Conservation (phyloP, 805 yeast genomes). For the Torulaspora indica region DNA sequence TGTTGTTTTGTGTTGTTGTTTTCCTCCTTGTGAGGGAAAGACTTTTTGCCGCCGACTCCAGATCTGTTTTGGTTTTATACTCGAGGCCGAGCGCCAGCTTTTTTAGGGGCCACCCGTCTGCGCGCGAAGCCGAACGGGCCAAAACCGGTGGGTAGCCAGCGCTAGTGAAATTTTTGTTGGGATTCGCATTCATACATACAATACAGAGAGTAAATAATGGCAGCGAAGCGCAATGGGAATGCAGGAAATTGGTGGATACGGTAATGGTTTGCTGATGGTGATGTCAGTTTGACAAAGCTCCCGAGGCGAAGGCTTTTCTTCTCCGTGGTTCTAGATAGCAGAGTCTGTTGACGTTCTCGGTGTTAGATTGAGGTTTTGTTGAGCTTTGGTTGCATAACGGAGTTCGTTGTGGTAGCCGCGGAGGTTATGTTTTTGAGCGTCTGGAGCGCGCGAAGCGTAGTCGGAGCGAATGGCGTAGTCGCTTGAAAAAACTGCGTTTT, state of each 20-base stretch:
- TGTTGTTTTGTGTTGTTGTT: constrained; percentile 6
- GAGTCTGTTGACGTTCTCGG: background rate
- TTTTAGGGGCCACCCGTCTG: constrained; percentile 3
- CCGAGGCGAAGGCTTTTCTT: too few species aligned
- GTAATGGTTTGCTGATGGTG: background rate
- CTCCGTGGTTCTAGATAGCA: too few species aligned
- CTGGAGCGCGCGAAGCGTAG: background rate
- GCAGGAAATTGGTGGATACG: constrained; percentile 1
- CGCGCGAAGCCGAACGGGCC: background rate
- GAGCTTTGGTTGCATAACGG: constrained; percentile 2
- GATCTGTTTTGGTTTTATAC: constrained; percentile 5
- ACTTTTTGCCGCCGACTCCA: constrained; percentile 13
- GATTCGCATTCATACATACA: constrained; percentile 3
- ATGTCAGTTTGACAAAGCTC: background rate
- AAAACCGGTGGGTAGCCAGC: constrained; percentile 10
- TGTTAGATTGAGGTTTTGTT: constrained; percentile 1
- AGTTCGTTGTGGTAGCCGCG: background rate
- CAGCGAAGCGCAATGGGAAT: too few species aligned
- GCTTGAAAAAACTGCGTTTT: background rate
- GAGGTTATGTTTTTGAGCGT: background rate
- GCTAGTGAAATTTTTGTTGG: constrained; percentile 2
- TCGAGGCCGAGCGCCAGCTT: background rate
- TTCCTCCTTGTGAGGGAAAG: background rate
- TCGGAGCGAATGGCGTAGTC: background rate
- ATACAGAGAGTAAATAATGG: background rate